Conservation (phyloP, 148 eudicot species). For the Cornus florida region DNA sequence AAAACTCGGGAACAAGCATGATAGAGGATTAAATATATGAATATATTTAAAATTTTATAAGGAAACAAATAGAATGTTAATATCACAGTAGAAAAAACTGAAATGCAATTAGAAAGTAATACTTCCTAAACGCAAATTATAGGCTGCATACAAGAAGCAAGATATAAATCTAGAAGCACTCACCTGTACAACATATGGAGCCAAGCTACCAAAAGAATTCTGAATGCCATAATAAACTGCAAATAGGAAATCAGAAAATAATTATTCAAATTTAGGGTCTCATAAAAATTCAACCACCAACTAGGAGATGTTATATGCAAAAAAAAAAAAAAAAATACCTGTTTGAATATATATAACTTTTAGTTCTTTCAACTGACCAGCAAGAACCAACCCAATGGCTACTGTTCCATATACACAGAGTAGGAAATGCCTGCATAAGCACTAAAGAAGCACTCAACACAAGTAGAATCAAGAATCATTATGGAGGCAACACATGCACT, state of each 20-base stretch:
- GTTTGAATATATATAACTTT: slow-evolving; percentile 68
- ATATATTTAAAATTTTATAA: background rate
- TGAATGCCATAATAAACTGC: slow-evolving; percentile 87
- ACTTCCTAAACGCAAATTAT: background rate
- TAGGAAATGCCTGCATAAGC: slow-evolving; percentile 81
- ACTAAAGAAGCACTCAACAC: slow-evolving; percentile 20
- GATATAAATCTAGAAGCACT: slow-evolving; percentile 2
- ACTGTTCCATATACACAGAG: slow-evolving; percentile 86
- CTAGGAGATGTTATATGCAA: slow-evolving; percentile 1
- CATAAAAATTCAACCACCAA: background rate
- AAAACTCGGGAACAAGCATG: background rate
- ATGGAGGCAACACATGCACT: background rate
- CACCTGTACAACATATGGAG: slow-evolving; percentile 92
- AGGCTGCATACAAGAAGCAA: background rate
- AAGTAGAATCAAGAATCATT: background rate
- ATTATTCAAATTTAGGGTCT: background rate
- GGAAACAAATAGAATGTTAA: background rate
- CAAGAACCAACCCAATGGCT: slow-evolving; percentile 77
- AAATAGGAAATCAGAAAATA: slow-evolving; percentile 11
- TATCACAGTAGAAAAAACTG: no score
- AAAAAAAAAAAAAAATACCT: slow-evolving; percentile 35
- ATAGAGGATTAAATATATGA: background rate
- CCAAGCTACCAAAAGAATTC: slow-evolving; percentile 64
- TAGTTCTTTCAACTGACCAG: slow-evolving; percentile 81
- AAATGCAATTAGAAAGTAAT: background rate